Base-by-base conservation (phyloP, 1,139 yeast genomes). In the Maudiozyma humilis region DNA sequence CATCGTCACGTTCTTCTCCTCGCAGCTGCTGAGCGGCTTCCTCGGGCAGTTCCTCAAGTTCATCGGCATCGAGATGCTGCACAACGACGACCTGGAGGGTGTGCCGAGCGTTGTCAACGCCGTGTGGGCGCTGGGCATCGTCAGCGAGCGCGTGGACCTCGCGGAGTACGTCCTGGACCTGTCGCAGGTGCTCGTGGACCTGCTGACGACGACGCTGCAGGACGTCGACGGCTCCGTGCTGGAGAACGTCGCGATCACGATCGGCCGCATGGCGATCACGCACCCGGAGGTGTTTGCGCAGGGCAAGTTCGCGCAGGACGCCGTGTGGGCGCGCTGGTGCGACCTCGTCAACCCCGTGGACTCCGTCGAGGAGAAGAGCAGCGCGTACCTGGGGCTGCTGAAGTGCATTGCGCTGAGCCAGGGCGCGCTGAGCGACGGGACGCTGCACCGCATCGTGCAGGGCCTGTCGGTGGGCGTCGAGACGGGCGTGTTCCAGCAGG, bases 41-140 rank as follows among this genome's bases (percentile, higher is more conserved):
- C 69, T 73, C 50, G 73, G 76, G 48, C 71, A 73, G 35, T 68
- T 87, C 25, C 69, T 88, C 57, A 69, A 79, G 25, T 72, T 76
- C 44, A 75, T 84, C 49, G 81, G 88, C 4, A 76, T 80, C 50
- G 95, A 85, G 59, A 70, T 83, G 18, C 51, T 60, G 47, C 65
- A 61, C 43, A 61, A 58, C 38, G 65, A 62, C 42, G 64, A 62
- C 39, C 36, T 51, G 2, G 62, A 58, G 51, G 86, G 51, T 67
- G 72, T 63, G 76, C 91, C 16, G 82, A 85, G 41, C 75, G 82
- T 63, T 37, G 86, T 88, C 61, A 91, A 91, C 64, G 95, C 97
- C 1, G 79, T 87, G 41, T 91, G 98, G 98, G 76, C 95, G 1
- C 67, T 85, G 16, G 98, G 98, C 31, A 95, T 91, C 63, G 77